Conservation (phyloP, 2,329 filamentous ascomycete genomes). For the Golovinomyces cichoracearum region DNA sequence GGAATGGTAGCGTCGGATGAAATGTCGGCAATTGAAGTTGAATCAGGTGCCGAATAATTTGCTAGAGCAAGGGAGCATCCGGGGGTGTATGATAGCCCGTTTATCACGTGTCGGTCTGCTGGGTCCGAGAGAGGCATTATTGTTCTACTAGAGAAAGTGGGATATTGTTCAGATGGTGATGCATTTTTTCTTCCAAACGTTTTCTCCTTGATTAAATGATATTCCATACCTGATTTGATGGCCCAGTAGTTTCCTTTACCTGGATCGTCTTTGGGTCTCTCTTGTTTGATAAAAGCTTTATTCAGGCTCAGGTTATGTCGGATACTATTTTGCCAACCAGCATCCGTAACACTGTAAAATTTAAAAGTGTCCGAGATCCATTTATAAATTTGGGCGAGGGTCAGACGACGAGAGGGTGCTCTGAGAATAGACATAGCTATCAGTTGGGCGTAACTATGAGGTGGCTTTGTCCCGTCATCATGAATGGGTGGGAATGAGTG, state of each 20-base stretch:
- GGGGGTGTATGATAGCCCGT: not conserved
- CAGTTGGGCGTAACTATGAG: slow-evolving; percentile 77
- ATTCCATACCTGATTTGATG: slow-evolving; percentile 72
- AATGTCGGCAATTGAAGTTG: slow-evolving; percentile 11
- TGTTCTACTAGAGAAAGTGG: slow-evolving; percentile 5
- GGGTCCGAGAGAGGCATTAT: not conserved
- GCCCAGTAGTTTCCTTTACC: slow-evolving; percentile 97
- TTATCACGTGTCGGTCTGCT: not conserved
- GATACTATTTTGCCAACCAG: slow-evolving; percentile 97
- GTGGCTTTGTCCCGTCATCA: slow-evolving; percentile 72
- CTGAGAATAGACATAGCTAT: slow-evolving; percentile 94
- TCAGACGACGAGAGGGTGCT: slow-evolving; percentile 57
- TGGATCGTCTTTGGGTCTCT: slow-evolving; percentile 85
- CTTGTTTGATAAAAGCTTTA: slow-evolving; percentile 88
- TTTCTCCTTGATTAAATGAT: slow-evolving; percentile 74
- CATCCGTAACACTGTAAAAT: slow-evolving; percentile 63
- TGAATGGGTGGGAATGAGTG: slow-evolving; percentile 51
- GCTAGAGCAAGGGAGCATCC: not conserved
- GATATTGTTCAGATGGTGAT: slow-evolving; percentile 27
- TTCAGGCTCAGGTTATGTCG: slow-evolving; percentile 91
- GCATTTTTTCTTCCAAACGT: slow-evolving; percentile 27
- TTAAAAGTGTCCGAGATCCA: slow-evolving; percentile 93
- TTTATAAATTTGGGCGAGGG: slow-evolving; percentile 88
- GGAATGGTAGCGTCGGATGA: slow-evolving; percentile 59
- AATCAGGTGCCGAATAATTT: not conserved